Conservation (phyloP, 176 grass and related monocot genomes). For the Eremochloa ophiuroides region DNA sequence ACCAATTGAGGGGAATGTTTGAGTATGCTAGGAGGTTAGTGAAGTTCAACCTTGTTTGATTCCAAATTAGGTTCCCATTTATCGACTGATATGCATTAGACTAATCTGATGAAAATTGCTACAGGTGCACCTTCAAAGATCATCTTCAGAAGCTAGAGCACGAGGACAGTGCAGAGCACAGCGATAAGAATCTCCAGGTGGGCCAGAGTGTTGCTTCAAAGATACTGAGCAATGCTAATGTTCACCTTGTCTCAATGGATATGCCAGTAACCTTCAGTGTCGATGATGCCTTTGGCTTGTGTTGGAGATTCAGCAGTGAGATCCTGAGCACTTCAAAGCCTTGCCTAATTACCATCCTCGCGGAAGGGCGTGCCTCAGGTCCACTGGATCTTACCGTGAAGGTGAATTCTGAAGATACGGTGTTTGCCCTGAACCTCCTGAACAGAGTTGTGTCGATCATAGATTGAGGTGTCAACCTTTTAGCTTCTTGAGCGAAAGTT, state of each 20-base stretch:
- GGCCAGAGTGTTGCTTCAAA: constrained; percentile 60
- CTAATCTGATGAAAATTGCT: constrained; percentile 20
- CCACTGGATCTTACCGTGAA: constrained; percentile 61
- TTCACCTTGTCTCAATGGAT: constrained; percentile 80
- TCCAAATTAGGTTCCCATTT: not conserved
- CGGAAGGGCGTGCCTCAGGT: constrained; percentile 44
- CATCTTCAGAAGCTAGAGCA: constrained; percentile 57
- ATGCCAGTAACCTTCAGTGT: constrained; percentile 73
- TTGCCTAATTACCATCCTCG: constrained; percentile 57
- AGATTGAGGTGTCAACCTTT: constrained; percentile 36
- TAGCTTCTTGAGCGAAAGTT: not conserved
- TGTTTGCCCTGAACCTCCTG: constrained; percentile 75
- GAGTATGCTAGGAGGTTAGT: constrained; percentile 88
- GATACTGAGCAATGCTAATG: constrained; percentile 64
- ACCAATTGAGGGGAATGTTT: constrained; percentile 74
- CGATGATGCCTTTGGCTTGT: constrained; percentile 71
- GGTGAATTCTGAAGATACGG: constrained; percentile 80
- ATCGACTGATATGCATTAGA: not conserved
- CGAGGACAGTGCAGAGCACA: constrained; percentile 14
- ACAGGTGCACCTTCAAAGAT: constrained; percentile 79
- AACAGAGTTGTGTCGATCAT: constrained; percentile 58
- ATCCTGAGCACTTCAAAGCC: constrained; percentile 48
- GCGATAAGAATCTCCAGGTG: constrained; percentile 62
- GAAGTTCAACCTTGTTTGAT: not conserved
- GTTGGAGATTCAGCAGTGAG: constrained; percentile 72